A percentile compares a stretch with the other conserved stretches of the same genome.
These are phyloP conservation scores for Mycena belliarum DNA, from an alignment of 768 basidiomycete genomes.

Conservation along the genomic window DNA sequence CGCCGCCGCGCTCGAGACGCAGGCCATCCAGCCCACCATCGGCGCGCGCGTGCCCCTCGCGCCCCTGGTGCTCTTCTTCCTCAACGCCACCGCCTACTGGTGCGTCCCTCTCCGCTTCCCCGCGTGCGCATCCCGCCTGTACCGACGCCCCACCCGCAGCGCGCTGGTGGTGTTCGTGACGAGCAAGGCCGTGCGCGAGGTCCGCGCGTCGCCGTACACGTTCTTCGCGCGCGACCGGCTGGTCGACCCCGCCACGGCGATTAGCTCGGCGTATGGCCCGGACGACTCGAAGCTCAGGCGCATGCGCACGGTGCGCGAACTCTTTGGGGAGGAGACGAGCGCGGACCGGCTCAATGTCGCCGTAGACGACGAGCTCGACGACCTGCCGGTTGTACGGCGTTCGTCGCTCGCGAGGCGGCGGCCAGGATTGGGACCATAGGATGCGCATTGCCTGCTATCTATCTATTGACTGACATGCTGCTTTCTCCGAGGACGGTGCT, in stretches of 20 bases:
- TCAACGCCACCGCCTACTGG: background rate
- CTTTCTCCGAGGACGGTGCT: too few species aligned
- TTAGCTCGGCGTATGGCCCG: slow-evolving; percentile 5
- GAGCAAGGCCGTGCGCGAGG: background rate
- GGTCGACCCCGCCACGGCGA: slow-evolving; percentile 1
- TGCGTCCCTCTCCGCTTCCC: background rate
- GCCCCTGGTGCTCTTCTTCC: background rate
- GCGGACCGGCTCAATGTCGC: background rate
- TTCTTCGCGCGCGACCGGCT: background rate
- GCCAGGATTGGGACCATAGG: too few species aligned
- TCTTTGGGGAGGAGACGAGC: slow-evolving; percentile 2
- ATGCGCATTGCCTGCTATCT: too few species aligned
- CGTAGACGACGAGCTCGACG: background rate
- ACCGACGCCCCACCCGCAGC: background rate
- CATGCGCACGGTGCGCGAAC: background rate
- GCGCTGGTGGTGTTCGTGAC: background rate
- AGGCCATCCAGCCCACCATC: background rate
- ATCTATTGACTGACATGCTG: too few species aligned
- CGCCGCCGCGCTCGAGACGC: background rate
- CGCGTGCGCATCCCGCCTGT: background rate
- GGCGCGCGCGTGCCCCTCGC: background rate
- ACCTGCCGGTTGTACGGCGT: too few species aligned
- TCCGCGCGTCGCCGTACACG: background rate
- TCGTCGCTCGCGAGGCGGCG: too few species aligned
- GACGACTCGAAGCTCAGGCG: background rate